Base-by-base conservation (phyloP, 108 stramenopile species). In the Nitzschia inconspicua region DNA sequence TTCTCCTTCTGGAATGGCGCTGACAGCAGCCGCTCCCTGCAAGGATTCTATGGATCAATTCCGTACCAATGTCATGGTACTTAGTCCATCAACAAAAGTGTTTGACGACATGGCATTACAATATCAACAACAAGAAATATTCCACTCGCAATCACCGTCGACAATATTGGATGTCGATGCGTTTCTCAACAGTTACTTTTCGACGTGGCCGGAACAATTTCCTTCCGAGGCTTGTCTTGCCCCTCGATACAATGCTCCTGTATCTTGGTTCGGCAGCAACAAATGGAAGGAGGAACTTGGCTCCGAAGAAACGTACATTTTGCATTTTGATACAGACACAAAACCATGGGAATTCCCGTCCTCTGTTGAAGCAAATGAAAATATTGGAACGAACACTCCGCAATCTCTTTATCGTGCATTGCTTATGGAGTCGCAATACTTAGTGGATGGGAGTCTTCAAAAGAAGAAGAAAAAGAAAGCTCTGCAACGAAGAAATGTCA, bases 31-130 rank as follows among this genome's bases (percentile, higher is more conserved):
- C 4, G 89, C 90, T 49, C 91, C 93, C 2, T 89, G 94, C 52
- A 60, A 93, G 6, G 77, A 94, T 24, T 87, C 91, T 10, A 93
- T 93, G 0, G 83, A 92, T 57, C 67, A 75, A 26, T 96, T 96
- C 78, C 93, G 94, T 56, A 86, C 89, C 13, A 93, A 93, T 6
- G 93, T 95, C n/a, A 76, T 95, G 79, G 83, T 95, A 2, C 39
- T 95, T 51, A 72, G 79, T 32, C 94, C 92, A 20, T 73, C 70
- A 18, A 42, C 40, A 54, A n/a, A 49, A 3, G 66, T 73, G 8
- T 80, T 77, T 59, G 56, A 65, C n/a, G 56, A n/a, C n/a, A n/a
- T n/a, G n/a, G n/a, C n/a, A n/a, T n/a, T n/a, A n/a, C n/a, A n/a
- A n/a, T n/a, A n/a, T n/a, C 73, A 20, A 73, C 88, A 72, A 44